Conservation (phyloP, 176 grass and related monocot genomes). For the Sorghum bicolor region DNA sequence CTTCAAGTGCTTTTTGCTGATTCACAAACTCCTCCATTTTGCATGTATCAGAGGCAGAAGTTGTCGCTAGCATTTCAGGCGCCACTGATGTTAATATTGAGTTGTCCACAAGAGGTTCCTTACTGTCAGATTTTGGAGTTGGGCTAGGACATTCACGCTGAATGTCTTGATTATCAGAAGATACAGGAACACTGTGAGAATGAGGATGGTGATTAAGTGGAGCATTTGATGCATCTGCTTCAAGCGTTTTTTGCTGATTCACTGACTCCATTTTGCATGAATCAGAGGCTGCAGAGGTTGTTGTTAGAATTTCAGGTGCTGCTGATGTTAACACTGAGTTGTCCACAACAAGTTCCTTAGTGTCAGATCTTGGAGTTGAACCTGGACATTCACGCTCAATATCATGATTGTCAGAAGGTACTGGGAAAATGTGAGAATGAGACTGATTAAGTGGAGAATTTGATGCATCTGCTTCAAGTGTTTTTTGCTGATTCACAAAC, state of each 20-base stretch:
- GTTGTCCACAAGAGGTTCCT: not conserved
- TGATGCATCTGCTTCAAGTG: slow-evolving; percentile 9
- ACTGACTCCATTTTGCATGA: slow-evolving; percentile 33
- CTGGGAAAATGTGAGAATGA: not conserved
- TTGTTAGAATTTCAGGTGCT: not conserved
- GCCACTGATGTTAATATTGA: not conserved
- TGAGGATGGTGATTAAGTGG: slow-evolving; percentile 27
- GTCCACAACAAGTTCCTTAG: not conserved
- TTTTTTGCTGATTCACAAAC: not conserved
- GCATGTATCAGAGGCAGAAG: slow-evolving; percentile 22
- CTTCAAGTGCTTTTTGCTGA: slow-evolving; percentile 27
- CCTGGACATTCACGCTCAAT: slow-evolving; percentile 24
- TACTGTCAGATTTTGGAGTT: slow-evolving; percentile 19
- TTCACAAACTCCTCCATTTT: slow-evolving; percentile 31
- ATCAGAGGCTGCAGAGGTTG: slow-evolving; percentile 16
- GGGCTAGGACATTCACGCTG: slow-evolving; percentile 28
- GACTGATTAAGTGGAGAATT: not conserved
- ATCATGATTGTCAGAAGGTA: not conserved
- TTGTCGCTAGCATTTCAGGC: not conserved
- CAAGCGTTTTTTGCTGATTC: slow-evolving; percentile 21
- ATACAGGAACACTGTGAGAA: not conserved
- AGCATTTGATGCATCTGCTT: slow-evolving; percentile 20
- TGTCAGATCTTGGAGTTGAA: slow-evolving; percentile 15
- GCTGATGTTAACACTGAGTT: not conserved
- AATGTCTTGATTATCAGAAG: slow-evolving; percentile 16